Conservation (phyloP, 495 filamentous ascomycete species). For the Annulohypoxylon maeteangense region DNA sequence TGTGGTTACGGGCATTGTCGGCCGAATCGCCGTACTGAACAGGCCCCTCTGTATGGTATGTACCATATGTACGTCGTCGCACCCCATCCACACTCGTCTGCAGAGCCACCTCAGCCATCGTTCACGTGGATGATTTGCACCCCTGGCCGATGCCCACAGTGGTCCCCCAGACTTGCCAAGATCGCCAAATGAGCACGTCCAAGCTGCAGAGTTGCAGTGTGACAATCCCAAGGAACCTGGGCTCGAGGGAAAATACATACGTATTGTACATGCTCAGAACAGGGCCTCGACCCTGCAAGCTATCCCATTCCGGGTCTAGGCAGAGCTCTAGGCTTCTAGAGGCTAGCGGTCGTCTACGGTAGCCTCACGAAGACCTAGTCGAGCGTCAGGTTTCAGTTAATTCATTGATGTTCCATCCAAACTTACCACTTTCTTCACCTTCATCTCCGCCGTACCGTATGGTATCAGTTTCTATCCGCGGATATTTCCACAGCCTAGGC, state of each 20-base stretch:
- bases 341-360: conserved; percentile 24
- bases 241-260: conserved; percentile 7
- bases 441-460: conserved; percentile 27
- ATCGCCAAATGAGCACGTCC: conserved; percentile 38
- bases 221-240: conserved; percentile 36
- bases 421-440: conserved; percentile 13
- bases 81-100: conserved; percentile 38
- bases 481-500: conserved; percentile 29
- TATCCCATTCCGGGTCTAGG: conserved; percentile 29
- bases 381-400: conserved; percentile 32
- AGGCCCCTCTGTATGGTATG: conserved; percentile 26
- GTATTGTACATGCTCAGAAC: conserved; percentile 21
- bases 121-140: conserved; percentile 40
- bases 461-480: conserved; percentile 22
- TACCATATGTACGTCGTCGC: conserved; percentile 22
- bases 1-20: conserved; percentile 33
- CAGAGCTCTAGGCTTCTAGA: conserved; percentile 22
- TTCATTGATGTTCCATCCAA: conserved; percentile 36
- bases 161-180: conserved; percentile 45
- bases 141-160: conserved; percentile 29
- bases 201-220: conserved; percentile 44
- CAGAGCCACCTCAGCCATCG: conserved; percentile 44
- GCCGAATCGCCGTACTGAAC: conserved; percentile 26
- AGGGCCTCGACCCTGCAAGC: conserved; percentile 40
- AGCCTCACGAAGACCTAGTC: conserved; percentile 32